A percentile compares a stretch with the other conserved stretches of the same genome.
Conservation (phyloP, 2,329 filamentous ascomycete species). For the Aspergillus novoparasiticus region DNA sequence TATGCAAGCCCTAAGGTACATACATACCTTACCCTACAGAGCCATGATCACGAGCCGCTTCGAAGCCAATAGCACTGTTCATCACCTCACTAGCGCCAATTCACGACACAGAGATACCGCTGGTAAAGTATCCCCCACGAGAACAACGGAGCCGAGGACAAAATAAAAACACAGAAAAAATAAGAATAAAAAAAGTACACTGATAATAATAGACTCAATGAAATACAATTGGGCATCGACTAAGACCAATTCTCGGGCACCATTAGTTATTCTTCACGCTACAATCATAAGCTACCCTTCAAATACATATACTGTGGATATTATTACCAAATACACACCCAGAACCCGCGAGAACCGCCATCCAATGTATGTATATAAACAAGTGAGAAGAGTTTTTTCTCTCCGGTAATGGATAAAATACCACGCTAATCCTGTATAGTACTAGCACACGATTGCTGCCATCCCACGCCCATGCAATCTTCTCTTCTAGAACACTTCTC, state of each 20-base stretch:
- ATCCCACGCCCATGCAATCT: not conserved
- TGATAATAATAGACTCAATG: not conserved
- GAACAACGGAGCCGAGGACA: not conserved
- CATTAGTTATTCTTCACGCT: constrained; percentile 2
- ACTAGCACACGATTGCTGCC: not conserved
- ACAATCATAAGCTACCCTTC: not conserved
- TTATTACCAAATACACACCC: constrained; percentile 1
- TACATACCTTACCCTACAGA: constrained; percentile 5
- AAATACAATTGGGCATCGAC: constrained; percentile 3
- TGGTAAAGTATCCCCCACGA: not conserved
- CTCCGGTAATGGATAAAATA: not conserved
- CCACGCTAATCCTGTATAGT: not conserved
- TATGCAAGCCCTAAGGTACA: not conserved
- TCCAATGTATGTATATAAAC: not conserved
- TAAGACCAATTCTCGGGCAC: not conserved
- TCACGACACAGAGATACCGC: not conserved
- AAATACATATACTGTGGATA: not conserved
- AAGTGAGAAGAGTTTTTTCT: not conserved
- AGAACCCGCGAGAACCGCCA: constrained; percentile 1
- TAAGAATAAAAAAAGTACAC: not conserved
- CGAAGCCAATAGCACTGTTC: constrained; percentile 1
- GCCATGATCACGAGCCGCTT: constrained; percentile 8
- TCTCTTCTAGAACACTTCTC: constrained; percentile 22
- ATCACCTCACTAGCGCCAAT: not conserved
- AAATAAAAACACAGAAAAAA: not conserved